phyloP scores from a whole-genome alignment of 208 protist species.

The Kentomonas sorsogonicus region DNA sequence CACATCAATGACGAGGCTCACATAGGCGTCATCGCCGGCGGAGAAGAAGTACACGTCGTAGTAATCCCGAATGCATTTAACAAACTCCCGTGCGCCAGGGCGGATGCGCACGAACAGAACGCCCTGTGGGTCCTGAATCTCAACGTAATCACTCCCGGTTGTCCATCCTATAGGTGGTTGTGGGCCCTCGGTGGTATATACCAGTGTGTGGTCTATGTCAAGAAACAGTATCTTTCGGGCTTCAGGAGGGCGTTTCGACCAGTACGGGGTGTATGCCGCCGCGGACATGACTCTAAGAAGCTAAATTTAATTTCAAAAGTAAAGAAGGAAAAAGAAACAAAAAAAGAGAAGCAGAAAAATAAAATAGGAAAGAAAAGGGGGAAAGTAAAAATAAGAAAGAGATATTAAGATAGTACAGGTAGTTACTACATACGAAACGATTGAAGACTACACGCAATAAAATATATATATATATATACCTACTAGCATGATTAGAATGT shows the following conservation, averaged over 20 bases:
- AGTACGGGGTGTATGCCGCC: too few species aligned
- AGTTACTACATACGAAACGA: not conserved
- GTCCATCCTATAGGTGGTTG: too few species aligned
- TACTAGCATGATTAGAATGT: too few species aligned
- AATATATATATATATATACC: not conserved
- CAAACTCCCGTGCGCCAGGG: conserved; percentile 40
- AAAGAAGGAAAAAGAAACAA: conserved; percentile 13
- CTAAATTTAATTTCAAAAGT: conserved; percentile 13
- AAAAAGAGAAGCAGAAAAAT: conserved; percentile 8
- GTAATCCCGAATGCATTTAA: conserved; percentile 27
- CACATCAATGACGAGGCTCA: conserved; percentile 37
- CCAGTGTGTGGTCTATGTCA: conserved; percentile 71
- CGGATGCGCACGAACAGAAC: conserved; percentile 55
- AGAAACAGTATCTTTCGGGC: conserved; percentile 41
- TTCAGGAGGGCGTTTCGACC: too few species aligned
- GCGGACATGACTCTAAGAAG: conserved; percentile 2
- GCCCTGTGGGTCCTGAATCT: too few species aligned
- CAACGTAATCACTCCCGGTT: too few species aligned
- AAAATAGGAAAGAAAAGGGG: conserved; percentile 1
- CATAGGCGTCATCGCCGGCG: conserved; percentile 54
- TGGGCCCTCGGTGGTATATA: conserved; percentile 23
- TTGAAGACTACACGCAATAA: not conserved
- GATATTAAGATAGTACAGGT: not conserved
- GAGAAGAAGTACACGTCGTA: conserved; percentile 79
- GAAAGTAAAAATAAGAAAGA: not conserved